phyloP scores from a whole-genome alignment of 2,329 filamentous ascomycete genomes.

The Talaromyces rugulosus region DNA sequence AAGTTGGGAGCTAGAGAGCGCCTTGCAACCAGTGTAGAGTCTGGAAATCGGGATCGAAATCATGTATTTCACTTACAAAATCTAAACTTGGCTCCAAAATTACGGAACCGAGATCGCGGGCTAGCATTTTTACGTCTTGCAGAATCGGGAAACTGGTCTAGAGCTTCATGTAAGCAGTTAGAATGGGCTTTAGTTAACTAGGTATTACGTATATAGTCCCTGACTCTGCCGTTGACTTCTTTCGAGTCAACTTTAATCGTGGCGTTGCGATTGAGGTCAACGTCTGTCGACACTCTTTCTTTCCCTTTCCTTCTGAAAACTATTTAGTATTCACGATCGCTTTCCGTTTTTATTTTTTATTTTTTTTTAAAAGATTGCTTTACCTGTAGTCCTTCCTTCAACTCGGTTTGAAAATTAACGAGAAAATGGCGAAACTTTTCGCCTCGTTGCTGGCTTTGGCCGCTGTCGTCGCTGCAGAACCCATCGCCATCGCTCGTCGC shows the following conservation, averaged over 20 bases:
- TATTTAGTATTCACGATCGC: neutral
- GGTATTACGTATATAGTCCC: neutral
- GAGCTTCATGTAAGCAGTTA: neutral
- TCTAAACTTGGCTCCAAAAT: neutral
- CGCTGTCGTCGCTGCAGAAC: conserved; percentile 1
- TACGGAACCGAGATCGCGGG: neutral
- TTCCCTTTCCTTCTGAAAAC: neutral
- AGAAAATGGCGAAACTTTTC: conserved; percentile 8
- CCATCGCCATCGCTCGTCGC: neutral
- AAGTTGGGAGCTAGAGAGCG: neutral
- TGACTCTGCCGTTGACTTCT: neutral
- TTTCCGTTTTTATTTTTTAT: too few species aligned
- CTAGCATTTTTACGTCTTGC: neutral
- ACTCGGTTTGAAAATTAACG: neutral
- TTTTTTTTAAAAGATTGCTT: neutral
- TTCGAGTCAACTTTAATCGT: neutral
- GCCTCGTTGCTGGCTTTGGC: conserved; percentile 9
- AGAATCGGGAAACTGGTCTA: conserved; percentile 11
- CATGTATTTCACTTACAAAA: neutral
- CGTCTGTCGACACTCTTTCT: neutral
- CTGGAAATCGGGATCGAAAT: neutral
- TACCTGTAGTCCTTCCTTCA: neutral
- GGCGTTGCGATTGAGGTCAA: neutral
- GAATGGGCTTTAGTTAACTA: neutral
- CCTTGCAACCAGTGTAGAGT: neutral